Base-by-base conservation (phyloP, 768 basidiomycete genomes). In the Tulasnella sp. region DNA sequence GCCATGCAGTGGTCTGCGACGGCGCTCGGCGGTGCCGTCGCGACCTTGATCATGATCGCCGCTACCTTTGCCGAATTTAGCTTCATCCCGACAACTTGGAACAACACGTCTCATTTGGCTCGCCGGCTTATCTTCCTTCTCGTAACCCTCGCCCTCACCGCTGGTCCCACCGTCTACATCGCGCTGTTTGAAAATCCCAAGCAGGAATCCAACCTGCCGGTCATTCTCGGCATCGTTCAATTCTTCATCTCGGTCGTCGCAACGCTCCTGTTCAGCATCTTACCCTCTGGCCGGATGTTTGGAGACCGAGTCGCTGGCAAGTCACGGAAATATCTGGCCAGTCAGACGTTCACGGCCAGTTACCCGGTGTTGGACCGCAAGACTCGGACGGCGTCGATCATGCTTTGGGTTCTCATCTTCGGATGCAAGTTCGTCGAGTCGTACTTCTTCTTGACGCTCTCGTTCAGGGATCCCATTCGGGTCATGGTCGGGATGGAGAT, bases 51-150 rank as follows among this genome's bases (percentile, higher is more conserved):
- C 84, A 97, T 96, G 94, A 93, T 98, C 70, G 83, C 86, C 75
- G 97, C 96, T 68, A 98, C 97, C 9, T 83, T 97, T 65, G 89
- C 90, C 72, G 97, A 98, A 82, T 98, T 97, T 80, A 91, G 91
- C 36, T 98, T 97, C 82, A 96, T 99, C 80, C 97, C 97, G 0
- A 92, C 94, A 0, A 98, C 94, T 22, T 98, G 96, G 97, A 96
- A 95, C 80, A 98, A 98, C 81, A 93, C 95, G 35, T 95, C 94
- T 5, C 96, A 98, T 79, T 88, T 98, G 69, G 90, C 94, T 8
- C 92, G 95, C 67, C 90, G 96, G 11, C 83, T 98, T 14, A 77
- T 96, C 72, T 97, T 98, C 83, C 85, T 99, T 63, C 79, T 92
- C 69, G 86, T 98, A 80, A 94, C 94, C 22, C 89, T 99, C 69